These are phyloP conservation scores for Salix udensis DNA, from an alignment of 345 rosid genomes.

Conservation along the genomic window DNA sequence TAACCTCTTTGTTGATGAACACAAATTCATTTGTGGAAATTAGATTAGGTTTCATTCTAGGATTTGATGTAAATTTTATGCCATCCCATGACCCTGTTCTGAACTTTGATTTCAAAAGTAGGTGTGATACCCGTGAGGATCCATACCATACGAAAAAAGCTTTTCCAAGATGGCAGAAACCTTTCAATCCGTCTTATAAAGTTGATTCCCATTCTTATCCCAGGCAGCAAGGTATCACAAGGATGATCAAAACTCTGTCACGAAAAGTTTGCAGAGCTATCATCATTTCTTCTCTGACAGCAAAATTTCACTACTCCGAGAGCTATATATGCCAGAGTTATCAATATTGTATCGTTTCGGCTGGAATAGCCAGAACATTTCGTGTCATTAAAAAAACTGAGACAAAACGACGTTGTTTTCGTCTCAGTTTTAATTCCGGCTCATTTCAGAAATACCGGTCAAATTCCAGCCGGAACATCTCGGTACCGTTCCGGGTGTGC, in stretches of 20 bases:
- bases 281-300: background rate
- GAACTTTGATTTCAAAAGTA: background rate
- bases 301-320: background rate
- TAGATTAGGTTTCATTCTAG: background rate
- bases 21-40: background rate
- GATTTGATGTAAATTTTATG: background rate
- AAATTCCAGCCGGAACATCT: too few species aligned
- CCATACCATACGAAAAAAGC: background rate
- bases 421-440: too few species aligned
- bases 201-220: background rate
- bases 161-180: background rate
- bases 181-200: background rate
- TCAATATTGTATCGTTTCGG: too few species aligned
- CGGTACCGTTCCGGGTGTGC: too few species aligned
- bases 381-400: too few species aligned
- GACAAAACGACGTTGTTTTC: too few species aligned
- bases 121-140: background rate
- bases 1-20: background rate
- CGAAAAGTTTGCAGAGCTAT: background rate
- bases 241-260: constrained; percentile 3
- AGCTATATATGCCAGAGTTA: background rate
- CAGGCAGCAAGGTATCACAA: background rate
- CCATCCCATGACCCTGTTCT: background rate
- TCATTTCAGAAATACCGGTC: rapidly evolving
- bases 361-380: too few species aligned